Base-by-base conservation (phyloP, 1,139 yeast species). In the Debaryomyces robertsiae region DNA sequence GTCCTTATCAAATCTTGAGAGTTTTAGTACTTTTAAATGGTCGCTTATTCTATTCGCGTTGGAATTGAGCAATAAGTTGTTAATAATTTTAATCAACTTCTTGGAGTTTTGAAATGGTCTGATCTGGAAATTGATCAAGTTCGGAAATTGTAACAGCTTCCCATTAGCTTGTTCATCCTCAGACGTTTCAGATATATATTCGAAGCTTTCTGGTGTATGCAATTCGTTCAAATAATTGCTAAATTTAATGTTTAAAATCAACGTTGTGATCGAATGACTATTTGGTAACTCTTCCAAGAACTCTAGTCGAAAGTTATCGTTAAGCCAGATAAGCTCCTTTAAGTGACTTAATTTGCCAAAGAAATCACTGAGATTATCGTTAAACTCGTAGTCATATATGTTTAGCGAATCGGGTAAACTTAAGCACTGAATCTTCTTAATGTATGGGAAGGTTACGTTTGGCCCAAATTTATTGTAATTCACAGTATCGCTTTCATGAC, bases 371-470 rank as follows among this genome's bases (percentile, higher is more conserved):
- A 62, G 44, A 19, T 40, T 47, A 10, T 46, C 43, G 34, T 57
- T 53, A 17, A 62, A 43, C 4, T 58, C 60, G 27, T 53, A 50
- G 39, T 68, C 69, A 46, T 63, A 60, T 4, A 65, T 48, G 40
- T 63, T 65, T 9, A 67, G 51, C 9, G 70, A 61, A 39, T 69
- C 73, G 0, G 75, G 75, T 11, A 71, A 46, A 27, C 51, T 47
- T 9, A 63, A 49, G 32, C 64, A 60, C 36, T 52, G 60, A 30
- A 68, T 53, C 15, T 57, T 43, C 28, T 44, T 45, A 15, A 62
- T 47, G 22, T 43, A 46, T 2, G 54, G 55, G 23, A 36, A 44
- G 30, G 29, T 27, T 5, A 30, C 33, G 9, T 30, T 23, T 9
- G 33, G 29, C 10, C 28, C 33, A 22, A 27, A 19, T 5, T 17